A percentile compares a stretch with the other conserved stretches of the same genome.
Conservation (phyloP, 2,329 filamentous ascomycete species). For the Nigrospora sphaerica region DNA sequence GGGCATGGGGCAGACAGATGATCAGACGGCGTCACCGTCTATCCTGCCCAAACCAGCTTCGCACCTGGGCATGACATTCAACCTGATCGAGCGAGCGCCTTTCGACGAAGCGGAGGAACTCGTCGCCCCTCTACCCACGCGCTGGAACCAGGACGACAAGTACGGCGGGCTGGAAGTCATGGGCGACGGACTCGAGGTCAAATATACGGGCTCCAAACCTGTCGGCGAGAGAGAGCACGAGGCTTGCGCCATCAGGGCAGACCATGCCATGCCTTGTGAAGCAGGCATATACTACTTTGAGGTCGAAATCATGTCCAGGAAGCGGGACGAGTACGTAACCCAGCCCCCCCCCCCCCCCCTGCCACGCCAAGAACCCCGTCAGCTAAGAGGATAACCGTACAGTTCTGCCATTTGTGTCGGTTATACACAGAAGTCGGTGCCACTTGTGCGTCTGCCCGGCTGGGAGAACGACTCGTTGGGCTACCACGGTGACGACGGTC, state of each 20-base stretch:
- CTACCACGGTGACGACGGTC: slow-evolving; percentile 63
- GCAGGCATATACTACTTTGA: slow-evolving; percentile 96
- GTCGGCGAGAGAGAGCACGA: slow-evolving; percentile 57
- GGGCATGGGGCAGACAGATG: slow-evolving; percentile 4
- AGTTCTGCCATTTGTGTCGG: slow-evolving; percentile 58
- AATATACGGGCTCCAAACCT: slow-evolving; percentile 41
- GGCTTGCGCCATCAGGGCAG: slow-evolving; percentile 73
- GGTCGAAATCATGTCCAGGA: slow-evolving; percentile 44
- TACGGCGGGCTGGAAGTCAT: slow-evolving; percentile 66
- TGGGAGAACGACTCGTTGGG: slow-evolving; percentile 65
- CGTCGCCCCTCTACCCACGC: slow-evolving; percentile 65
- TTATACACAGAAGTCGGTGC: slow-evolving; percentile 48
- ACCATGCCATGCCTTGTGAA: slow-evolving; percentile 80
- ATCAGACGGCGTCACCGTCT: slow-evolving; percentile 33
- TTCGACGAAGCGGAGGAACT: slow-evolving; percentile 49
- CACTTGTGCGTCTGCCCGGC: slow-evolving; percentile 50
- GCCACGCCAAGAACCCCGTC: not conserved
- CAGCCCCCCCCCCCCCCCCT: not conserved
- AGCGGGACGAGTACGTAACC: slow-evolving; percentile 46
- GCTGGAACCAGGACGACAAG: slow-evolving; percentile 78
- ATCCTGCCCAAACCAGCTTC: slow-evolving; percentile 48
- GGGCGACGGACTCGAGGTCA: slow-evolving; percentile 66
- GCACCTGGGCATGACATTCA: slow-evolving; percentile 74
- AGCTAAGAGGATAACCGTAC: slow-evolving; percentile 7
- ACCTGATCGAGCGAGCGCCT: slow-evolving; percentile 72